phyloP scores from a whole-genome alignment of 495 filamentous ascomycete genomes.

The Trypethelium eluteriae region DNA sequence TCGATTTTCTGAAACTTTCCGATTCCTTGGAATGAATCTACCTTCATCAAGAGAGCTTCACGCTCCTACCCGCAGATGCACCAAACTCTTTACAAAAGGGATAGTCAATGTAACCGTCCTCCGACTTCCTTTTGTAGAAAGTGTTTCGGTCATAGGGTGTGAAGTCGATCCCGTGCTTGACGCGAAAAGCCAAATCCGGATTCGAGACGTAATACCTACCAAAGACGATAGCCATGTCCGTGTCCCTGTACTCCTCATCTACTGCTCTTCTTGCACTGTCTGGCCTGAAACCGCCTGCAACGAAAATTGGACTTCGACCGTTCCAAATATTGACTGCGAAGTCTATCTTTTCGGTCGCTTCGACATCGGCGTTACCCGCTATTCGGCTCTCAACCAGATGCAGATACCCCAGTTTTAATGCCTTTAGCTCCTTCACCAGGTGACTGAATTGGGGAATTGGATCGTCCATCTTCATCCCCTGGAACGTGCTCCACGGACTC shows the following conservation, averaged over 20 bases:
- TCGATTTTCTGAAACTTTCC: not conserved
- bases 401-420: conserved; percentile 54
- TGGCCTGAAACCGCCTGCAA: conserved; percentile 53
- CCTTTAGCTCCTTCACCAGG: conserved; percentile 46
- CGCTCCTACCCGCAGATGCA: not conserved
- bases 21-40: not conserved
- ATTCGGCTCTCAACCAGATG: conserved; percentile 56
- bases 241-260: conserved; percentile 47
- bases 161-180: conserved; percentile 51
- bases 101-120: conserved; percentile 59
- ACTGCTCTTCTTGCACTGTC: conserved; percentile 44
- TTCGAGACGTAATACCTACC: conserved; percentile 62
- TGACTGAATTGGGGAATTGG: conserved; percentile 56
- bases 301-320: conserved; percentile 47
- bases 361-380: conserved; percentile 40
- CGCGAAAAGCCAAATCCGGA: conserved; percentile 60
- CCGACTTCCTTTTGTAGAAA: conserved; percentile 49
- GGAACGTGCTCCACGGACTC: conserved; percentile 56
- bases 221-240: conserved; percentile 46
- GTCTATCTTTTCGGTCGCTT: conserved; percentile 43
- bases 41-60: not conserved
- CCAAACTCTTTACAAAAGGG: conserved; percentile 50
- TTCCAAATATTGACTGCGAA: conserved; percentile 47
- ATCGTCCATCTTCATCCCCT: conserved; percentile 61
- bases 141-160: conserved; percentile 46